These are phyloP conservation scores for Penicillium herquei DNA, from an alignment of 495 filamentous ascomycete genomes.

Conservation along the genomic window DNA sequence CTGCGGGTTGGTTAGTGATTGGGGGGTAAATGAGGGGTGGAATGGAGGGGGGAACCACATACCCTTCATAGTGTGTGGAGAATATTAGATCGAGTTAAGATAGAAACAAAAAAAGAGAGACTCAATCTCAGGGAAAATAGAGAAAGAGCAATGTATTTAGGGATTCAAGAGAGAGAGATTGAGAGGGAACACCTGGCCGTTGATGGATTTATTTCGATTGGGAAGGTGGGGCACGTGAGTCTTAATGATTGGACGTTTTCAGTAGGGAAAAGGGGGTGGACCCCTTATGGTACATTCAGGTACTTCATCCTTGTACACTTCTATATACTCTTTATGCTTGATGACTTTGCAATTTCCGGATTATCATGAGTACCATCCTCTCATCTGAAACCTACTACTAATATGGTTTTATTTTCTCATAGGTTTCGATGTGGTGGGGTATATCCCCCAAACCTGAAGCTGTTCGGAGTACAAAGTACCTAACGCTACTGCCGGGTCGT, in stretches of 20 bases:
- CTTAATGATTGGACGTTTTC: constrained; percentile 32
- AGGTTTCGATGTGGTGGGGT: neutral
- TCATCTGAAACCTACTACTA: too few species aligned
- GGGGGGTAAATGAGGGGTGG: constrained; percentile 11
- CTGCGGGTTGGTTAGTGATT: constrained; percentile 48
- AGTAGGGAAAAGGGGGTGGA: constrained; percentile 26
- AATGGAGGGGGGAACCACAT: constrained; percentile 21
- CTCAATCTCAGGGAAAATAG: constrained; percentile 4
- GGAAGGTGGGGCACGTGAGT: constrained; percentile 30
- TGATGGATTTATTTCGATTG: constrained; percentile 35
- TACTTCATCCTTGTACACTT: neutral
- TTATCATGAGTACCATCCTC: too few species aligned
- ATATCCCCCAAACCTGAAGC: neutral
- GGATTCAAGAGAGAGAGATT: constrained; percentile 5
- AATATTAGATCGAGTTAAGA: constrained; percentile 2
- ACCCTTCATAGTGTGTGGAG: constrained; percentile 53
- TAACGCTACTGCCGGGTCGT: neutral
- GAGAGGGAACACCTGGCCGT: constrained; percentile 34
- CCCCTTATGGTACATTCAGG: neutral
- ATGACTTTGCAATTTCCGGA: too few species aligned
- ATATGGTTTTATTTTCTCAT: neutral
- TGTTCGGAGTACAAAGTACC: neutral
- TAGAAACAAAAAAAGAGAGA: constrained; percentile 7
- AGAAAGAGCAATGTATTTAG: constrained; percentile 5
- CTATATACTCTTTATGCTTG: neutral